These are phyloP conservation scores for Exophiala calicioides DNA, from an alignment of 2,329 filamentous ascomycete genomes.

Conservation along the genomic window DNA sequence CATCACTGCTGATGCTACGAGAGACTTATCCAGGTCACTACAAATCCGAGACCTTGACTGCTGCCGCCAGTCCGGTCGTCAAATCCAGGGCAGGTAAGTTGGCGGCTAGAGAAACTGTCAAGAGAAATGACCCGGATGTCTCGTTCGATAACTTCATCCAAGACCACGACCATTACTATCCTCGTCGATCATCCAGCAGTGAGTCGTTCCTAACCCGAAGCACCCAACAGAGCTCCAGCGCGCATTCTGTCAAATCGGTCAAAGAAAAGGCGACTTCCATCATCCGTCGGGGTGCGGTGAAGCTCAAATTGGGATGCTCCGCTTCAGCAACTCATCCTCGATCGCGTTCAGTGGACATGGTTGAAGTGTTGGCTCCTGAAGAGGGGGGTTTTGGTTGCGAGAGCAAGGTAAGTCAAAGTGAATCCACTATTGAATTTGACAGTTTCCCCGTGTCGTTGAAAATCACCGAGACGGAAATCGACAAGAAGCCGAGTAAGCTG, in stretches of 20 bases:
- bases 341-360: too few species aligned
- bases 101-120: neutral
- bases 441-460: neutral
- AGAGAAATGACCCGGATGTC: too few species aligned
- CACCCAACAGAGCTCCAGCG: neutral
- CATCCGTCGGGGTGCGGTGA: neutral
- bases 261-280: neutral
- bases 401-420: neutral
- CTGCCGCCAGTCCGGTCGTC: neutral
- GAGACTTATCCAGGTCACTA: conserved; percentile 4
- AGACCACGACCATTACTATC: neutral
- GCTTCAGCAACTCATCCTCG: too few species aligned
- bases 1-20: conserved; percentile 6
- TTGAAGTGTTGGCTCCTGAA: neutral
- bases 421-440: conserved; percentile 1
- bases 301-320: neutral
- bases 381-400: neutral
- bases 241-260: neutral
- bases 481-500: neutral
- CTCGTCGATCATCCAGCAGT: neutral
- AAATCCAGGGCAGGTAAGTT: neutral
- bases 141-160: neutral
- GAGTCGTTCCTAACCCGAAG: neutral
- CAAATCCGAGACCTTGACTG: neutral
- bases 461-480: too few species aligned